These are phyloP conservation scores for Gillenia trifoliata DNA, from an alignment of 306 rosid genomes.

Conservation along the genomic window DNA sequence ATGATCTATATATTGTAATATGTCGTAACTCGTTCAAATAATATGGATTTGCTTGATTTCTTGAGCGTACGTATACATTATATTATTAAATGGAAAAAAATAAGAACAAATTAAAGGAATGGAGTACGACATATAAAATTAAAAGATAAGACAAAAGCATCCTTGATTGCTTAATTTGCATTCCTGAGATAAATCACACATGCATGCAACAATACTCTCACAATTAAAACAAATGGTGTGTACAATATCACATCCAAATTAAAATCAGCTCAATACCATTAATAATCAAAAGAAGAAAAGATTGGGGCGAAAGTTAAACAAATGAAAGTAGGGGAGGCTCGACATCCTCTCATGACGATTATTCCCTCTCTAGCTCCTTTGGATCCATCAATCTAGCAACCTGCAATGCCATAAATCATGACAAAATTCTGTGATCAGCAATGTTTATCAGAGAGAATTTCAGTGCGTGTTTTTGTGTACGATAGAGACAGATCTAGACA, in stretches of 20 bases:
- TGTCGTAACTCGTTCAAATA: too few relatives aligned
- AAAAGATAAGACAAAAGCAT: constrained; percentile 24
- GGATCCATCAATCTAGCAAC: constrained; percentile 23
- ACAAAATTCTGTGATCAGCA: neutral
- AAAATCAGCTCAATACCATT: constrained; percentile 25
- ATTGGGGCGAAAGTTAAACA: neutral
- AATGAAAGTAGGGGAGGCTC: constrained; percentile 24
- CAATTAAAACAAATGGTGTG: constrained; percentile 45
- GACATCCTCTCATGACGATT: constrained; percentile 86
- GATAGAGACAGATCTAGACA: neutral
- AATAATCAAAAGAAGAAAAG: constrained; percentile 13
- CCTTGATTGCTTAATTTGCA: constrained; percentile 21
- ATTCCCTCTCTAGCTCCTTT: constrained; percentile 7
- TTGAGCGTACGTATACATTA: too few relatives aligned
- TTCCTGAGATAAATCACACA: constrained; percentile 40
- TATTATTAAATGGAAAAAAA: too few relatives aligned
- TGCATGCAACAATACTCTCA: constrained; percentile 22
- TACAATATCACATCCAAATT: constrained; percentile 25
- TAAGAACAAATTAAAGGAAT: too few relatives aligned
- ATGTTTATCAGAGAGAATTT: neutral
- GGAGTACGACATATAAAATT: too few relatives aligned
- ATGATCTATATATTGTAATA: too few relatives aligned
- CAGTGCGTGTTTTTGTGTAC: neutral
- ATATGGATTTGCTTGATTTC: too few relatives aligned
- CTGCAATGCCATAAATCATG: constrained; percentile 28